These are phyloP conservation scores for Serendipita sp. DNA, from an alignment of 768 basidiomycete genomes.

Conservation along the genomic window DNA sequence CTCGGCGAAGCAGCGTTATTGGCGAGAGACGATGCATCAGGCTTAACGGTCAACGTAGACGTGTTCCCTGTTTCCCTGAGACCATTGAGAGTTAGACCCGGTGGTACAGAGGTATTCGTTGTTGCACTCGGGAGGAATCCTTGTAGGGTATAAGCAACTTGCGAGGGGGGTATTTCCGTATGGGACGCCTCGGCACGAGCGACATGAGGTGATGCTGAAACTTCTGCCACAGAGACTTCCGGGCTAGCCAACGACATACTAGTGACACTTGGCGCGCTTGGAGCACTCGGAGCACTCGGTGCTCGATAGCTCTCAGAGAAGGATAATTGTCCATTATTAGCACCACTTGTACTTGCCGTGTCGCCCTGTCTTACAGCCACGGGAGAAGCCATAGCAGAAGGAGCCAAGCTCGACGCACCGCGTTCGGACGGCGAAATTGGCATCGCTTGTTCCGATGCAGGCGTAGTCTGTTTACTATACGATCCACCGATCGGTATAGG, in stretches of 20 bases:
- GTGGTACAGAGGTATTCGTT: not conserved
- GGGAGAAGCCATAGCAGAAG: constrained; percentile 12
- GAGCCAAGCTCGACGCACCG: constrained; percentile 7
- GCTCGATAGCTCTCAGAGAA: not conserved
- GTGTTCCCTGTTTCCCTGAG: not conserved
- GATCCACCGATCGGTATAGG: not conserved
- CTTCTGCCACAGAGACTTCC: not conserved
- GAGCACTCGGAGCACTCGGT: not conserved
- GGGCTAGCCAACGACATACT: constrained; percentile 4
- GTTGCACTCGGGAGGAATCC: not conserved
- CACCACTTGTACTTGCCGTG: not conserved
- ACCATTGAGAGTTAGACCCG: not conserved
- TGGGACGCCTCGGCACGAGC: not conserved
- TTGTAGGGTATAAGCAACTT: not conserved
- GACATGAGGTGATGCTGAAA: not conserved
- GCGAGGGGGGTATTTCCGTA: not conserved
- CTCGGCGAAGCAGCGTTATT: not conserved
- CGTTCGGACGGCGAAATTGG: constrained; percentile 18
- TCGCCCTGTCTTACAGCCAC: constrained; percentile 8
- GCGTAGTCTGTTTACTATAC: constrained; percentile 22
- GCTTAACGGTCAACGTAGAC: not conserved
- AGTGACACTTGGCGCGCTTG: not conserved
- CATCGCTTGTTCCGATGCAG: constrained; percentile 28
- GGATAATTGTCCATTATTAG: not conserved
- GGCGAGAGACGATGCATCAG: not conserved